Base-by-base conservation (phyloP, 2,329 filamentous ascomycete genomes). In the Nothomitra cinnamomea region DNA sequence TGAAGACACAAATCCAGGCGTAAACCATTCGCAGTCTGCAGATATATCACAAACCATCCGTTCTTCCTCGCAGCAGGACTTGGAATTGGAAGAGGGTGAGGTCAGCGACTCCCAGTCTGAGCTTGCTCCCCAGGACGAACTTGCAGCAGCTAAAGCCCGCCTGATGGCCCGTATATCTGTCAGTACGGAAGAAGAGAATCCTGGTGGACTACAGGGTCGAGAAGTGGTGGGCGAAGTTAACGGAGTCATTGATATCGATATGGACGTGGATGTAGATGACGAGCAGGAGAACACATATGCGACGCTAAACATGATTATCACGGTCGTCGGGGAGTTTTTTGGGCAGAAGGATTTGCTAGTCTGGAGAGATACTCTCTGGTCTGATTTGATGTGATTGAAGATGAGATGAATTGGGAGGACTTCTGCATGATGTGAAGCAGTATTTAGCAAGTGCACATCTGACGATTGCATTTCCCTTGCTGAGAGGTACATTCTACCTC, bases 291-390 rank as follows among this genome's bases (percentile, higher is more conserved):
- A 68, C 53, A 69, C 65, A 1, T 73, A 77, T 25, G 83, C 80
- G n/a, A 88, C 87, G 41, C 72, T 95, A 35, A 89, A 94, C 67
- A 94, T 94, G 87, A 86, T 95, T 53, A 72, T 95, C 59, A 92
- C 86, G 0, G 76, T 95, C 36, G 82, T 85, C 49, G 89, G 87
- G 60, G 88, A 95, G 67, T 80, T 85, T 59, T 96, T 89, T 67
- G 88, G 90, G 1, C 90, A 96, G 68, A 76, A 83, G 58, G 90
- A 96, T 66, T 68, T 95, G 57, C 74, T 95, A 50, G 80, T 85
- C 61, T 85, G 82, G 57, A 77, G 87, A 55, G 77, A 83, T 55
- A 55, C 67, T 17, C 79, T 47, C 22, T 40, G 43, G 45, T 40
- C 28, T 32, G 28, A 32, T 32, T 32, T 32, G 28, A 32, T 32